Base-by-base conservation (phyloP, 2,329 filamentous ascomycete species). In the Fusarium newnesense region DNA sequence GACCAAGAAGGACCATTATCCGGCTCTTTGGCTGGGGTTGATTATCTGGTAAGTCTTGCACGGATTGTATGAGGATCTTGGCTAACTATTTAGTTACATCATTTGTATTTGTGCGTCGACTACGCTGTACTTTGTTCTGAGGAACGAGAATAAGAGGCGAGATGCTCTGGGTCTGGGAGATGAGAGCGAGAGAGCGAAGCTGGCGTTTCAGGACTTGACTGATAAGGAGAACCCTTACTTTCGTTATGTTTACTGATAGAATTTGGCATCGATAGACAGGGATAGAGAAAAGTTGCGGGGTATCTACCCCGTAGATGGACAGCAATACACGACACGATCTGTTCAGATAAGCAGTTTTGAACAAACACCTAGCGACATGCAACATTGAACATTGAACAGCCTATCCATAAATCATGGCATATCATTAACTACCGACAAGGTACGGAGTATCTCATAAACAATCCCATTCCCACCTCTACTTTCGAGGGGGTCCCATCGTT, bases 181-280 rank as follows among this genome's bases (percentile, higher is more conserved):
- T 72, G 89, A 92, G 70, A 58, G 76, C 2, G 91, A 93, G 75
- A 84, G 90, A 58, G 91, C 89, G 52, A 89, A 89, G 72, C 77
- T 92, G 58, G 91, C 91, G 0, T 94, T 93, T 67, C 85, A 89
- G 60, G 91, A 93, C 77, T 80, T 93, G 71, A 93, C 92, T 1
- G 92, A 93, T 73, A 90, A 88, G 78, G 84, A 93, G 80, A 93
- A 93, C 73, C 86, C 86, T 3, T 91, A 91, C 76, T 93, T 93
- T 74, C 83, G 86, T 75, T 93, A 93, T 70, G 87, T 79, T 15
- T 80, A 80, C 57, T 81, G 56, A 72, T 47, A 34, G 18, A 4
- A 19, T 15, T 7, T 32, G 40, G n/a, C 2, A 36, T 19, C 7
- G 13, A 39, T 19, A n/a, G 32, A n/a, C 15, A 24, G 0, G 30